These are phyloP conservation scores for Russula griseocarnosa DNA, from an alignment of 768 basidiomycete species.

Conservation along the genomic window DNA sequence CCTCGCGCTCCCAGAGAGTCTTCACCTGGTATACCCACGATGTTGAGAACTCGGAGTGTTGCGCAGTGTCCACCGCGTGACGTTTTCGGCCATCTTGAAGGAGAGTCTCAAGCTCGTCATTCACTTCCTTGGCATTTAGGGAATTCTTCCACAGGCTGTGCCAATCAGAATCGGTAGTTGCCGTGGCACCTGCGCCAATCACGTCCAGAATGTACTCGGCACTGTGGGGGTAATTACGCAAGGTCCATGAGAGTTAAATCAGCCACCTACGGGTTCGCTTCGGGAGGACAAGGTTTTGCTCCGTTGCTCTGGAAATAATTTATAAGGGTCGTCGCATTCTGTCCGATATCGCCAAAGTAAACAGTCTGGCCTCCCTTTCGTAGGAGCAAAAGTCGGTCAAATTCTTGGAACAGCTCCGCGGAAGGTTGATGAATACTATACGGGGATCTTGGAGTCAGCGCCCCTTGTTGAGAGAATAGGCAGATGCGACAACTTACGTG, in stretches of 20 bases:
- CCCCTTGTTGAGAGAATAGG: not conserved
- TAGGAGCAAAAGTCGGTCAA: constrained; percentile 74
- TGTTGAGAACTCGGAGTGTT: constrained; percentile 37
- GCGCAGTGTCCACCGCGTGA: constrained; percentile 29
- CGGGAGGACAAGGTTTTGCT: constrained; percentile 52
- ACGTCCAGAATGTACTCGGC: constrained; percentile 49
- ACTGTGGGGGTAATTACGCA: constrained; percentile 29
- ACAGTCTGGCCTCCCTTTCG: constrained; percentile 69
- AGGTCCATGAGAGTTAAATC: not conserved
- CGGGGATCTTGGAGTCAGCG: not conserved
- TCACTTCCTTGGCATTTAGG: constrained; percentile 38
- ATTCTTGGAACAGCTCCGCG: constrained; percentile 78
- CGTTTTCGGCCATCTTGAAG: constrained; percentile 38
- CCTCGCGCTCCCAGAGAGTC: constrained; percentile 35
- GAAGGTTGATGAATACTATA: constrained; percentile 59
- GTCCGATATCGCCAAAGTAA: constrained; percentile 67
- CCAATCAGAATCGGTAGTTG: constrained; percentile 46
- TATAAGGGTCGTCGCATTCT: constrained; percentile 56
- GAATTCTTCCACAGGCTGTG: constrained; percentile 46
- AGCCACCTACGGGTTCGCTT: constrained; percentile 59
- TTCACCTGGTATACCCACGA: constrained; percentile 40
- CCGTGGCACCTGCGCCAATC: constrained; percentile 55
- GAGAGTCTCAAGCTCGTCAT: constrained; percentile 43
- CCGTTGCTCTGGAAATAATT: constrained; percentile 75
- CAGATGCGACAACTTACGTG: constrained; percentile 49